Evolutionary conservation across 2,329 filamentous ascomycete species (phyloP), one percentile per base, ranked within the genome.

Genomic region (Calonectria naviculata): DNA sequence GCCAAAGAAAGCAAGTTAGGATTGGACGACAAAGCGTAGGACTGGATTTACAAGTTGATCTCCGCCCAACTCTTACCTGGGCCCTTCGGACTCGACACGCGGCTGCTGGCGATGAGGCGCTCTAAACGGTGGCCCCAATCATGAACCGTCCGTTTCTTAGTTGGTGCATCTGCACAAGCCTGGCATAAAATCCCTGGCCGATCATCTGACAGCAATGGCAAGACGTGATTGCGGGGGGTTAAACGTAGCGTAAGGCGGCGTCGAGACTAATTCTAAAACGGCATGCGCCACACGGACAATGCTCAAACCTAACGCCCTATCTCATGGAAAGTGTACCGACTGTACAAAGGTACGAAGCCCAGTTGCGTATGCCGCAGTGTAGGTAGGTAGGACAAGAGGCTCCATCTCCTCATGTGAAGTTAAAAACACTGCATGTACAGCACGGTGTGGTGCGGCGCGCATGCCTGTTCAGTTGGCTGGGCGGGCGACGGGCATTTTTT

Each of bases 301-400:
- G 68, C 63, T 47, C 68, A 67, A 63, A 56, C 63, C 63, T 28
- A 62, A 44, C 46, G 41, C 46, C 68, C 31, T 58, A 58, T 58
- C 47, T 26, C 52, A 54, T 36, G 52, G 38, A 52, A 28, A 44
- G 58, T n/a, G 64, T 58, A 46, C 41, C 21, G 52, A 34, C 21
- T n/a, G 52, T 38, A 58, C 52, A 26, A 58, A 58, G 52, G 47
- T 31, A 52, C 47, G 17, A 26, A 31, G 31, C 47, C 47, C 26
- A 52, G 47, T 52, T 52, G 47, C 24, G 52, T 58, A 38, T 34
- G 52, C 31, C 52, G 52, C 52, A 36, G 52, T 15, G 17, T 38
- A 36, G 49, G 17, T 38, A 36, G 49, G 49, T 56, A 28, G 13
- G 21, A 58, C 52, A 24, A 58, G 52, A 58, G 34, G 52, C 52